Conservation (phyloP, 306 rosid genomes). For the Prunus campanulata region DNA sequence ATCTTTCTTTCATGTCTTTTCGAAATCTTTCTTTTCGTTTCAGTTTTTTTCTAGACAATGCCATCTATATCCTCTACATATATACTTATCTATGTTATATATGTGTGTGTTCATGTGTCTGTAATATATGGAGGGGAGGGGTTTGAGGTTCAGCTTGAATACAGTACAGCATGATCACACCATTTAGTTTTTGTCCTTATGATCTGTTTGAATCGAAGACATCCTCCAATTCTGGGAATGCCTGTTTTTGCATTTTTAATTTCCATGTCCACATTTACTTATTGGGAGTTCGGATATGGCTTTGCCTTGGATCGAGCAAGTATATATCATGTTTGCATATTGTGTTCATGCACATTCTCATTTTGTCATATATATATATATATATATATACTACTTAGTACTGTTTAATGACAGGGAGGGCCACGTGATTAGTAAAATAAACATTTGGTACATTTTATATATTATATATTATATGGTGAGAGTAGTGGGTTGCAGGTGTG, state of each 20-base stretch:
- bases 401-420: not conserved
- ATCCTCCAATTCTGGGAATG: too few relatives aligned
- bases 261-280: not conserved
- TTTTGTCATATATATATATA: not conserved
- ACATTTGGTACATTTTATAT: not conserved
- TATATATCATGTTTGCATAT: not conserved
- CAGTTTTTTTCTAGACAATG: slow-evolving; percentile 5
- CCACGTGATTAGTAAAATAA: not conserved
- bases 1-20: slow-evolving; percentile 41
- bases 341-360: not conserved
- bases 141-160: not conserved
- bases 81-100: not conserved
- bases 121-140: too few relatives aligned
- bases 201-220: not conserved
- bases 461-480: not conserved
- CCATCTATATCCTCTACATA: not conserved
- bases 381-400: not conserved
- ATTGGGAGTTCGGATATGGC: not conserved
- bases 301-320: not conserved
- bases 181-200: not conserved
- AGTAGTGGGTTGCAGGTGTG: slow-evolving; percentile 55
- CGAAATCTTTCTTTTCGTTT: slow-evolving; percentile 24
- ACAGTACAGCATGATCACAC: not conserved
- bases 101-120: not conserved
- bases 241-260: not conserved